A percentile compares a stretch with the other conserved stretches of the same genome.
Evolutionary conservation across 345 rosid species (phyloP).

Genomic region (Cardamine resedifolia): DNA sequence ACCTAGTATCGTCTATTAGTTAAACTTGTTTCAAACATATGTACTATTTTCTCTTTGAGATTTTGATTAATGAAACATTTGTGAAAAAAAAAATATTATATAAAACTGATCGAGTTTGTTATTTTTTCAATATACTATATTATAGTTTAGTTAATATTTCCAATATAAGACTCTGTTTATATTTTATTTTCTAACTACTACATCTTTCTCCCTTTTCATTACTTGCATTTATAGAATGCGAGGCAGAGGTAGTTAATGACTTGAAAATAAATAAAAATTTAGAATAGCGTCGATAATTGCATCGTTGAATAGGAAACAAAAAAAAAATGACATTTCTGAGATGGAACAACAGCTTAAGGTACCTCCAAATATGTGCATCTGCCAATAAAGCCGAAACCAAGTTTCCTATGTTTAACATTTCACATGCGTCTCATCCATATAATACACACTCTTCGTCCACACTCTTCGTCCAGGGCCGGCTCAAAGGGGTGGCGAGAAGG

Average conservation of each 20-base stretch:
- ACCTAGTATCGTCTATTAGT: too few relatives aligned
- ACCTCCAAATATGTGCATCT: slow-evolving; percentile 14
- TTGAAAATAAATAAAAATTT: neutral
- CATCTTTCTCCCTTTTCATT: neutral
- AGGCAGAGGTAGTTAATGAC: neutral
- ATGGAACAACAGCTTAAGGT: slow-evolving; percentile 15
- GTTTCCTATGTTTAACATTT: slow-evolving; percentile 14
- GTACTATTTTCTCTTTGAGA: too few relatives aligned
- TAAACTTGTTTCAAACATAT: too few relatives aligned
- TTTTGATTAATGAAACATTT: too few relatives aligned
- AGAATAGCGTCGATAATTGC: neutral
- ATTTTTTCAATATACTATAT: neutral
- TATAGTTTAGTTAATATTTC: neutral
- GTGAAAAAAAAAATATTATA: too few relatives aligned
- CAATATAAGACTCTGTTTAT: neutral
- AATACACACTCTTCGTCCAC: neutral
- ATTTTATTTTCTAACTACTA: neutral
- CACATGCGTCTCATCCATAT: slow-evolving; percentile 7
- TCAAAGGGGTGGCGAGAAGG: too few relatives aligned
- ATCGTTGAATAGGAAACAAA: neutral
- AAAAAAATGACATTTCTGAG: slow-evolving; percentile 5
- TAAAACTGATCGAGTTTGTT: neutral
- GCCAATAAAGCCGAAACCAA: slow-evolving; percentile 29
- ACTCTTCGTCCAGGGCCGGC: too few relatives aligned
- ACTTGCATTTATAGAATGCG: neutral